phyloP scores from a whole-genome alignment of 169 alveolate species.

The Plasmodium relictum region DNA sequence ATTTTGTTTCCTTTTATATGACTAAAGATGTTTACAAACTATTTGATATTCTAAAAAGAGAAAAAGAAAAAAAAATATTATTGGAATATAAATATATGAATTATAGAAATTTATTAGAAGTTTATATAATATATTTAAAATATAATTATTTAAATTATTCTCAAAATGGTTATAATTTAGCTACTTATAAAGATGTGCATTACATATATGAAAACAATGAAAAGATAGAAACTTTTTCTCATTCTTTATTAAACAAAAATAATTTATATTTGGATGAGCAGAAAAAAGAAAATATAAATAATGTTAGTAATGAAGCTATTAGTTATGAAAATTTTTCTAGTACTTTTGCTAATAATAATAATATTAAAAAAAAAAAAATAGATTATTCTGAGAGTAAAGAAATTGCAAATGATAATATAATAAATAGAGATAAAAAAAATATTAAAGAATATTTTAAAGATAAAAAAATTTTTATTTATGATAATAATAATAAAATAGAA shows the following conservation, averaged over 20 bases:
- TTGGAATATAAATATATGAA: conserved; percentile 51
- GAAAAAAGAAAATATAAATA: too few species aligned
- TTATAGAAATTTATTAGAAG: conserved; percentile 67
- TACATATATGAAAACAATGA: conserved; percentile 17
- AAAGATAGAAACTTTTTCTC: not conserved
- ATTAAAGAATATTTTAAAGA: not conserved
- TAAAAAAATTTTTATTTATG: conserved; percentile 35
- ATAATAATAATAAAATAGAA: not conserved
- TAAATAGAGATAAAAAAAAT: not conserved
- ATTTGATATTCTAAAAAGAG: conserved; percentile 23
- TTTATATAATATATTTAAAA: conserved; percentile 63
- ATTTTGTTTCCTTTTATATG: conserved; percentile 41
- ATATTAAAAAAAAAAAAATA: not conserved
- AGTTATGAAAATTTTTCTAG: too few species aligned
- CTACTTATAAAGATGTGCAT: conserved; percentile 14
- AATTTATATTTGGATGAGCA: not conserved
- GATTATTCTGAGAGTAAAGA: not conserved
- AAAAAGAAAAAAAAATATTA: conserved; percentile 52
- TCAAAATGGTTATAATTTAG: not conserved
- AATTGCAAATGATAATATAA: not conserved
- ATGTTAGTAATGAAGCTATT: too few species aligned
- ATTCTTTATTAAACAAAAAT: not conserved
- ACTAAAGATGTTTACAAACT: conserved; percentile 49
- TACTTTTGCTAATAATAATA: too few species aligned
- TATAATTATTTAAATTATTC: conserved; percentile 68